Conservation (phyloP, 2,329 filamentous ascomycete species). For the Fusarium longipes region DNA sequence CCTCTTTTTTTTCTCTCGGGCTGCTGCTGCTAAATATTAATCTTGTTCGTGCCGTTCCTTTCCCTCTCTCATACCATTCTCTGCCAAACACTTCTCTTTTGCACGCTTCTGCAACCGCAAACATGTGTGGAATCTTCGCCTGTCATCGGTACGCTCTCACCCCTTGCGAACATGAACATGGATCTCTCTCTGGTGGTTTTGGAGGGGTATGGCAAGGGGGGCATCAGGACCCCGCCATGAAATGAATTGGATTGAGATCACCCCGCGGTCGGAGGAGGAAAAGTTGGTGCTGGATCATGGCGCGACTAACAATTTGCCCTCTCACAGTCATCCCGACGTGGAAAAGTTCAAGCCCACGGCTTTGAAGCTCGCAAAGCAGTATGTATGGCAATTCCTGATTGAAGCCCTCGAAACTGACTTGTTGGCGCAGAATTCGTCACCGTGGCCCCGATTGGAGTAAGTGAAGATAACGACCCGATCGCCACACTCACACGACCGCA, state of each 20-base stretch:
- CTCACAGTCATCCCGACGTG: slow-evolving; percentile 84
- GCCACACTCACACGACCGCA: slow-evolving; percentile 20
- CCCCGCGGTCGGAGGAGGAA: slow-evolving; percentile 47
- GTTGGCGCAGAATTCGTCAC: slow-evolving; percentile 79
- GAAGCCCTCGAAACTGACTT: slow-evolving; percentile 27
- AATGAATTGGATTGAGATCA: slow-evolving; percentile 36
- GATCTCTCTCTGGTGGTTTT: slow-evolving; percentile 31
- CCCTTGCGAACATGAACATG: slow-evolving; percentile 40
- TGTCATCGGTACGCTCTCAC: slow-evolving; percentile 77
- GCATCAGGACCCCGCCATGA: slow-evolving; percentile 38
- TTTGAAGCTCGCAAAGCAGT: slow-evolving; percentile 94
- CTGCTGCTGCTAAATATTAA: slow-evolving; percentile 37
- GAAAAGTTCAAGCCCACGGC: slow-evolving; percentile 96
- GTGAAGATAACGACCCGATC: slow-evolving; percentile 51
- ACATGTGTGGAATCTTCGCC: slow-evolving; percentile 97
- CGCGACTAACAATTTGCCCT: slow-evolving; percentile 41
- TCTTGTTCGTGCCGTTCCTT: slow-evolving; percentile 28
- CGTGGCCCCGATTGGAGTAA: slow-evolving; percentile 98
- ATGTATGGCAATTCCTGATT: slow-evolving; percentile 52
- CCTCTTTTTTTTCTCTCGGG: slow-evolving; percentile 34
- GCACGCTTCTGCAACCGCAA: slow-evolving; percentile 54
- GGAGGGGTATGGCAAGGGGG: slow-evolving; percentile 46
- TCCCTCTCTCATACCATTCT: slow-evolving; percentile 21
- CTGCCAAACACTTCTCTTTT: slow-evolving; percentile 17
- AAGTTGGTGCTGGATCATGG: slow-evolving; percentile 28